phyloP scores from a whole-genome alignment of 345 rosid genomes.

The Schrenkiella parvula region DNA sequence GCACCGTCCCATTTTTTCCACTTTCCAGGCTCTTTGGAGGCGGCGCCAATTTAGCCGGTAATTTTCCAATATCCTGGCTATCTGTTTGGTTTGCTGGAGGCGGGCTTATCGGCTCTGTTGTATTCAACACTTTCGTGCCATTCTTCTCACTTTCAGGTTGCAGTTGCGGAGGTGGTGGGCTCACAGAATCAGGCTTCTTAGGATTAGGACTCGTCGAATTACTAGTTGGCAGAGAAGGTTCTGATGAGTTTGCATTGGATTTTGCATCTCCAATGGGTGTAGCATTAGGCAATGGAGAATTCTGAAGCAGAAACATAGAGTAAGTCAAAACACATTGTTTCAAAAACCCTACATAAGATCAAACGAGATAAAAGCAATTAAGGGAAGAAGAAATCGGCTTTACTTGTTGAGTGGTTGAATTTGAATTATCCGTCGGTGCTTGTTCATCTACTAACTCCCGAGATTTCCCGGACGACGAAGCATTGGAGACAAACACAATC shows the following conservation, averaged over 20 bases:
- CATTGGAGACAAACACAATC: conserved; percentile 44
- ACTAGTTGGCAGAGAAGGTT: not conserved
- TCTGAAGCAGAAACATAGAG: conserved; percentile 37
- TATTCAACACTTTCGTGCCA: conserved; percentile 7
- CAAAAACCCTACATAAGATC: conserved; percentile 5
- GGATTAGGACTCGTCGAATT: conserved; percentile 30
- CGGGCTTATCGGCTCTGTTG: conserved; percentile 24
- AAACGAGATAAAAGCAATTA: not conserved
- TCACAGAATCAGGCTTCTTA: conserved; percentile 17
- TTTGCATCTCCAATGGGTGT: conserved; percentile 8
- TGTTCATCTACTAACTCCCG: conserved; percentile 36
- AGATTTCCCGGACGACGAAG: conserved; percentile 25
- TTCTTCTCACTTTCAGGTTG: conserved; percentile 18
- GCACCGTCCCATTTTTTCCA: conserved; percentile 17
- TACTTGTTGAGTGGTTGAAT: conserved; percentile 37
- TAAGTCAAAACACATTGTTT: not conserved
- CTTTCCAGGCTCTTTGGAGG: conserved; percentile 16
- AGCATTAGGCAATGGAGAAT: conserved; percentile 35
- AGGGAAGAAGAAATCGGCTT: not conserved
- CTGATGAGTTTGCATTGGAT: conserved; percentile 25
- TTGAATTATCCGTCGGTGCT: conserved; percentile 17
- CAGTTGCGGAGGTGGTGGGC: conserved; percentile 29
- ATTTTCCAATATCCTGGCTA: conserved; percentile 8
- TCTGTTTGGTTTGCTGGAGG: conserved; percentile 29
- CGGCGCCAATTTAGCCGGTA: conserved; percentile 5